A percentile compares a stretch with the other conserved stretches of the same genome.
Conservation (phyloP, 305 asterid species). For the Fraxinus velutina region DNA sequence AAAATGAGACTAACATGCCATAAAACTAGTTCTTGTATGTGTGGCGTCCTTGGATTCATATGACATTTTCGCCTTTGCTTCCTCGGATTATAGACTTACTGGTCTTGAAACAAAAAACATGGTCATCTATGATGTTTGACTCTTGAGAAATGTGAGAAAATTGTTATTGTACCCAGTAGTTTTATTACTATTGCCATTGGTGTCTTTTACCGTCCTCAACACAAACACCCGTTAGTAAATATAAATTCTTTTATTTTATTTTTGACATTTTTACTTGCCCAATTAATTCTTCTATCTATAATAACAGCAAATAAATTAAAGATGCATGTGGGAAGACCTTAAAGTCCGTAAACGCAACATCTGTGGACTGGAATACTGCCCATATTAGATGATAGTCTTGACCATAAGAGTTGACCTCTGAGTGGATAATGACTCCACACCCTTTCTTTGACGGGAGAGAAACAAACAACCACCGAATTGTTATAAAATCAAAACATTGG, state of each 20-base stretch:
- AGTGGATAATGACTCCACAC: neutral
- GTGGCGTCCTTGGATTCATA: neutral
- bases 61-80: neutral
- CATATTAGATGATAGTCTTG: neutral
- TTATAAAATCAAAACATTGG: too few relatives aligned
- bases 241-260: too few relatives aligned
- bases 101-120: neutral
- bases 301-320: too few relatives aligned
- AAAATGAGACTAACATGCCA: too few relatives aligned
- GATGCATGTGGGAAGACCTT: neutral
- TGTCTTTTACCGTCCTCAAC: too few relatives aligned
- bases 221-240: too few relatives aligned
- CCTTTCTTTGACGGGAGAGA: neutral
- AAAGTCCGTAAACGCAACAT: too few relatives aligned
- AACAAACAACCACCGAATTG: neutral
- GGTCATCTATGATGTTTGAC: neutral
- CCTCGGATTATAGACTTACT: neutral
- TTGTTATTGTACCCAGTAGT: too few relatives aligned
- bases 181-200: too few relatives aligned
- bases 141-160: neutral
- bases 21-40: neutral
- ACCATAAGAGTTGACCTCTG: neutral
- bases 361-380: neutral
- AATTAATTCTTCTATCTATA: too few relatives aligned
- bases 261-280: too few relatives aligned